Evolutionary conservation across 495 filamentous ascomycete species (phyloP).

Genomic region (Aspergillus coremiiformis): DNA sequence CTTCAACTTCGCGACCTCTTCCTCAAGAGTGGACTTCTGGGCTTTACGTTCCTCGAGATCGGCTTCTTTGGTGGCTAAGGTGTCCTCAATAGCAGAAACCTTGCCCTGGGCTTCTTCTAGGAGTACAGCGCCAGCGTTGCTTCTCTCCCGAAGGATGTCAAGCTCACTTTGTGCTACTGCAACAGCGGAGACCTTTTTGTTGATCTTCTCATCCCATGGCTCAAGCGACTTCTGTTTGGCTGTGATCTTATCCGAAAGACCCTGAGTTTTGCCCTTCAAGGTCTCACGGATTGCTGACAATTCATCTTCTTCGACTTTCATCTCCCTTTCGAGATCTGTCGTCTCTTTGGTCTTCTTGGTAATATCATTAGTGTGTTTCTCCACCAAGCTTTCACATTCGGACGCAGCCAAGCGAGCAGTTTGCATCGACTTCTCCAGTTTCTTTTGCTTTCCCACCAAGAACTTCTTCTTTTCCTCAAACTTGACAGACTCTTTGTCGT

Average conservation of each 20-base stretch:
- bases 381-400: conserved; percentile 68
- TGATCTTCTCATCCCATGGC: conserved; percentile 95
- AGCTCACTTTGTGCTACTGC: conserved; percentile 92
- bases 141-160: conserved; percentile 79
- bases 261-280: conserved; percentile 91
- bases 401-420: conserved; percentile 59
- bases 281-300: conserved; percentile 70
- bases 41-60: conserved; percentile 71
- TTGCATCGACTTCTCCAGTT: conserved; percentile 81
- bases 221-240: conserved; percentile 89
- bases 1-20: conserved; percentile 63
- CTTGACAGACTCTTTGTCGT: conserved; percentile 93
- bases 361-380: conserved; percentile 71
- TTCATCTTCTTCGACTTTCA: conserved; percentile 74
- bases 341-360: conserved; percentile 67
- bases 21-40: conserved; percentile 63
- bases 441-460: conserved; percentile 79
- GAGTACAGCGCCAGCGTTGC: conserved; percentile 75
- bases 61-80: conserved; percentile 56
- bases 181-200: conserved; percentile 85
- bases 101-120: conserved; percentile 79
- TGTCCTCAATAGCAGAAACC: conserved; percentile 63
- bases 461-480: conserved; percentile 98
- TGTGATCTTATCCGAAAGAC: conserved; percentile 84
- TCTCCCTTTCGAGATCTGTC: conserved; percentile 58